Percentiles rank a stretch among this genome's conserved stretches.
phyloP scores from a whole-genome alignment of 257 asterid species.

The Forsythia viridissima region DNA sequence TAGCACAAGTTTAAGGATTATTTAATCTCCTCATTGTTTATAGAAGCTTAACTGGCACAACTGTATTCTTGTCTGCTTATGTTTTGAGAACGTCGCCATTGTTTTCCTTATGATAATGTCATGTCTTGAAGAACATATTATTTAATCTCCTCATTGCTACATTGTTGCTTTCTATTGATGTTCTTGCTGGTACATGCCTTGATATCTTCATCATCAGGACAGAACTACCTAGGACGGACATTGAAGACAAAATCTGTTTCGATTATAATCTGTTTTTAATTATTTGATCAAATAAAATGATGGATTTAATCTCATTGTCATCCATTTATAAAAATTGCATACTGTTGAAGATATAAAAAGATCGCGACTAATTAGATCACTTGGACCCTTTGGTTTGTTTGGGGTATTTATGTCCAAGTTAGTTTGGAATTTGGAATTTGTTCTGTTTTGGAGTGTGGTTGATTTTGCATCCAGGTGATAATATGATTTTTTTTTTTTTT shows the following conservation, averaged over 20 bases:
- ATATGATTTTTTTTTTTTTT: no score
- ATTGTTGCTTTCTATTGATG: background rate
- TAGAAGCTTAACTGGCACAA: background rate
- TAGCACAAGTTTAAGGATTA: constrained; percentile 1
- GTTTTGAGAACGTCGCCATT: background rate
- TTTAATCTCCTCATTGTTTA: background rate
- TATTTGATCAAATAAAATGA: background rate
- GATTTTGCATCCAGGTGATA: no score
- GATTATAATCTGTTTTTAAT: background rate
- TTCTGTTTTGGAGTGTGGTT: no score
- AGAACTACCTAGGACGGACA: background rate
- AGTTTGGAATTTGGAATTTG: no score
- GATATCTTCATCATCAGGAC: background rate
- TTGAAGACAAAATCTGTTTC: background rate
- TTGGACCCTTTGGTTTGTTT: no score
- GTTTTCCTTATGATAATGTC: background rate
- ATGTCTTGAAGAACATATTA: background rate
- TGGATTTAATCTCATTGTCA: background rate
- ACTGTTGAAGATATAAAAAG: no score
- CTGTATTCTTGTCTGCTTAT: background rate
- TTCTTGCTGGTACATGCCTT: background rate
- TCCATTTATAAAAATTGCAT: background rate
- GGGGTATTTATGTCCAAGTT: no score
- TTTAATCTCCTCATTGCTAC: background rate
- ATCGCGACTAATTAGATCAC: no score